Base-by-base conservation (phyloP, 352 stramenopile species). In the Globisporangium polare region DNA sequence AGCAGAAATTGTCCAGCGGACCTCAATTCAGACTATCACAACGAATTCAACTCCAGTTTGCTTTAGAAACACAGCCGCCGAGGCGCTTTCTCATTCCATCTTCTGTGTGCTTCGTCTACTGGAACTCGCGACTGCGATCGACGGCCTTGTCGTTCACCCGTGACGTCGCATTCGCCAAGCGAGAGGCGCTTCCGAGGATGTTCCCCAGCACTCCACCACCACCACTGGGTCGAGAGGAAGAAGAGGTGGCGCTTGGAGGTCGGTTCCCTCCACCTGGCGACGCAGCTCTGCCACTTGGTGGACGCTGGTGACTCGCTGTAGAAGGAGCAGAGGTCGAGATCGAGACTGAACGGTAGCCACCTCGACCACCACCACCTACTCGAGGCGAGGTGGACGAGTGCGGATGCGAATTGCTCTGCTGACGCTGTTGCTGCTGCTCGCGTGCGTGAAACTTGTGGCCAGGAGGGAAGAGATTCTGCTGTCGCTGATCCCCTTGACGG, bases 181-280 rank as follows among this genome's bases (percentile, higher is more conserved):
- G 71, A 22, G 77, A 87, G 12, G 81, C 77, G 35, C 77, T 90
- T 2, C 79, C 81, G 5, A 94, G 68, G 37, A 94, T 94, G 56
- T 68, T 89, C 35, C 65, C 65, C 33, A 94, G 55, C 20, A 94
- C 64, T 12, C 77, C 71, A 3, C 69, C 60, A 20, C 77, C 29
- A 33, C 60, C 55, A 47, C 62, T 46, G 26, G 54, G 24, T 33
- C 51, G 39, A 35, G 37, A 24, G 13, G 47, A 33, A 15, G 37
- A 56, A n/a, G 15, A 10, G 17, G n/a, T 70, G 5, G 31, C 72
- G 53, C 46, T 64, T 46, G 54, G 26, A 26, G 46, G 47, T 47
- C 50, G 42, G 41, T 7, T 31, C 10, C 31, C n/a, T 22, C 12
- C 17, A 17, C 41, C 17, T 35, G 56, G 41, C 5, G 62, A 63